Evolutionary conservation across 768 basidiomycete genomes (phyloP).

Genomic region (Lactarius sp.): DNA sequence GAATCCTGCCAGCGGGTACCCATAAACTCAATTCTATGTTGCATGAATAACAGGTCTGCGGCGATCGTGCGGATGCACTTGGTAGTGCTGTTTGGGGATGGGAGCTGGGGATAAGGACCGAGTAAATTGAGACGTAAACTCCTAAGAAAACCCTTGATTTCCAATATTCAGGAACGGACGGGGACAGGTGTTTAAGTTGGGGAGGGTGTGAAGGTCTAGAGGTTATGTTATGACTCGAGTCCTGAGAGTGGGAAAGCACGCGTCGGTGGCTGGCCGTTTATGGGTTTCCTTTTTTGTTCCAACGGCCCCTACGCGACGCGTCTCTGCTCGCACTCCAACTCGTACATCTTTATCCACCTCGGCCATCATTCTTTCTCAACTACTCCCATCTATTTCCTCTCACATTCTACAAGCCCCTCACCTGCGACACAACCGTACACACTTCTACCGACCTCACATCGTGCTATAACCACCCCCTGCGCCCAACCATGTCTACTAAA

Average conservation of each 20-base stretch:
- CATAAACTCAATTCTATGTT: too few relatives aligned
- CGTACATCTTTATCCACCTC: constrained; percentile 7
- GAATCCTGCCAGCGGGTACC: too few relatives aligned
- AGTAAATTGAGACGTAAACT: too few relatives aligned
- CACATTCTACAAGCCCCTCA: neutral
- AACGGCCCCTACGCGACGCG: constrained; percentile 3
- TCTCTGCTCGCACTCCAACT: neutral
- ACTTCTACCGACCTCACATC: neutral
- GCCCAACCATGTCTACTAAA: constrained; percentile 10
- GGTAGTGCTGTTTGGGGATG: too few relatives aligned
- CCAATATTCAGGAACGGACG: too few relatives aligned
- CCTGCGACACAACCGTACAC: neutral
- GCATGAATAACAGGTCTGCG: too few relatives aligned
- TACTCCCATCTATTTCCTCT: neutral
- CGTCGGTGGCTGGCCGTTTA: constrained; percentile 20
- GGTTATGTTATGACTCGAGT: too few relatives aligned
- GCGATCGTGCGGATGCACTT: too few relatives aligned
- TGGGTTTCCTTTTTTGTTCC: constrained; percentile 4
- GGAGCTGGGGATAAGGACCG: too few relatives aligned
- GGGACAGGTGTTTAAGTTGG: too few relatives aligned
- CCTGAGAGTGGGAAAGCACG: neutral
- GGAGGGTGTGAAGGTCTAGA: neutral
- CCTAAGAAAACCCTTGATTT: too few relatives aligned
- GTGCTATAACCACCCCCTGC: neutral
- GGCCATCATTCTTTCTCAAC: neutral